Evolutionary conservation across 208 protist species (phyloP).

Genomic region (Leishmania major): DNA sequence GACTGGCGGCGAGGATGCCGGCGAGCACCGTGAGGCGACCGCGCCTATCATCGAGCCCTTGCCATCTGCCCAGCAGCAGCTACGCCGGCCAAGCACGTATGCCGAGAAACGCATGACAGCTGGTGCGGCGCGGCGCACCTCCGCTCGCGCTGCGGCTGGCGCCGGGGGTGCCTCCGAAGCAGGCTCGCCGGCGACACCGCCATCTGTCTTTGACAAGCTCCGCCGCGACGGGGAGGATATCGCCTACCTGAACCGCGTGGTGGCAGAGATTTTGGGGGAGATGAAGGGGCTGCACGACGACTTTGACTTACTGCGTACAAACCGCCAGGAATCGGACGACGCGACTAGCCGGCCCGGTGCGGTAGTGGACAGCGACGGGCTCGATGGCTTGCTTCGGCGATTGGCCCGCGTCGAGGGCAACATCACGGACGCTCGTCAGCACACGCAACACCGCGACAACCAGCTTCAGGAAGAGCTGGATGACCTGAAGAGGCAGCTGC

Average conservation of each 20-base stretch:
- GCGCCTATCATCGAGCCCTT: not conserved
- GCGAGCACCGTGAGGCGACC: conserved; percentile 24
- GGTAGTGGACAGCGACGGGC: not conserved
- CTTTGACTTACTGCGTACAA: conserved; percentile 64
- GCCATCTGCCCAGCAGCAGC: conserved; percentile 3
- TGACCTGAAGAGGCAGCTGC: conserved; percentile 39
- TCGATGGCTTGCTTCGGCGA: conserved; percentile 22
- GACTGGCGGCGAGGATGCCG: conserved; percentile 29
- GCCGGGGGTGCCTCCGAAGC: not conserved
- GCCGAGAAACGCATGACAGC: conserved; percentile 27
- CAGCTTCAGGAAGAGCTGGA: conserved; percentile 41
- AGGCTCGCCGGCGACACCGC: not conserved
- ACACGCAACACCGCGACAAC: conserved; percentile 29
- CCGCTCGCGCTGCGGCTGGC: not conserved
- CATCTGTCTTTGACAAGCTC: conserved; percentile 54
- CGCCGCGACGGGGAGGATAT: conserved; percentile 74
- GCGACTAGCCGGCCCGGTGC: not conserved
- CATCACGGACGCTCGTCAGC: conserved; percentile 30
- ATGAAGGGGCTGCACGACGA: conserved; percentile 82
- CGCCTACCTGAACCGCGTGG: conserved; percentile 87
- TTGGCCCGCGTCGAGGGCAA: conserved; percentile 34
- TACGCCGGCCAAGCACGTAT: conserved; percentile 22
- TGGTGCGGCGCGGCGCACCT: conserved; percentile 14
- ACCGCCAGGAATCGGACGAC: not conserved
- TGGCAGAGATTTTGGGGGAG: conserved; percentile 87